Evolutionary conservation across 1,284 basidiomycete genomes (phyloP), one percentile per base, ranked within the genome.

Genomic region (Naganishia sp.): DNA sequence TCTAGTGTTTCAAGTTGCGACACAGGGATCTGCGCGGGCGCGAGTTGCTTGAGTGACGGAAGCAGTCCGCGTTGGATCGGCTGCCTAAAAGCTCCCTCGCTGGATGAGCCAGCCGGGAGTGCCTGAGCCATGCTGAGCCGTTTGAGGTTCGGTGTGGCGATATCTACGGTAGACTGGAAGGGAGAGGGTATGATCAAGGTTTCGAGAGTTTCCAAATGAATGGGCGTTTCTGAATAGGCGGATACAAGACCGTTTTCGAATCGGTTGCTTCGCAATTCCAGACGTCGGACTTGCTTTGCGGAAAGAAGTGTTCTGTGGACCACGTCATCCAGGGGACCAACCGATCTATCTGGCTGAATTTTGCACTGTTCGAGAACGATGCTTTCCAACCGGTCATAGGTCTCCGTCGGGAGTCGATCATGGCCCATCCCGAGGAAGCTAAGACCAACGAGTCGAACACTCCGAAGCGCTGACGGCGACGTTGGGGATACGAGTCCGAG

Each of bases 31-130:
- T 61, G 59, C 48, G 49, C 9, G 23, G 59, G 49, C 39, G 48
- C 59, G 13, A 61, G 39, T 21, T 61, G 59, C 28, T 43, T 61
- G 28, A 61, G 28, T 9, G 59, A 61, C 5, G 59, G 59, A 15
- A 61, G 42, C 23, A 61, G 49, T 16, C 36, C 36, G 9, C 36
- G 36, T 6, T 39, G 36, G 36, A 7, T 7, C 9, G 36, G 36
- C 36, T 39, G 36, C 9, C 36, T 39, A 3, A 39, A 7, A 3
- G 4, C 36, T 7, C 36, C 36, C 13, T 39, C 36, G 6, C 36
- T 7, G 9, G 36, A 6, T 6, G 36, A 2, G 36, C 10, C 13
- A 2, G 4, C 36, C 36, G 36, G 36, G 4, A 7, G 13, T 39
- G 4, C 36, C 36, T 39, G 36, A 7, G 36, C 36, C 36, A 39